These are phyloP conservation scores for Nicotiana tomentosiformis DNA, from an alignment of 257 asterid genomes.

Conservation along the genomic window DNA sequence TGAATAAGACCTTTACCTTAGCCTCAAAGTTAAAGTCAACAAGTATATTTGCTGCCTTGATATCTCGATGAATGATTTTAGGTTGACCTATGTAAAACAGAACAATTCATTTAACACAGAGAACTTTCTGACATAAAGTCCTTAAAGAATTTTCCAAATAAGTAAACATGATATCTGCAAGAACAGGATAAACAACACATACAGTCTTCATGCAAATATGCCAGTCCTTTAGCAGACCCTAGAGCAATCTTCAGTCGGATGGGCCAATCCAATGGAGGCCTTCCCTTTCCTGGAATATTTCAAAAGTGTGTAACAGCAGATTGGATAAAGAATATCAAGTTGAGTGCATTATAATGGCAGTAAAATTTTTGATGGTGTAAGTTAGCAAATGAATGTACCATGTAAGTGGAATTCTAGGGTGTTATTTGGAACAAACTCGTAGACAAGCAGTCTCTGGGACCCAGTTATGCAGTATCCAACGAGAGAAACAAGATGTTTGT, in stretches of 20 bases:
- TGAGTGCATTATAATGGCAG: neutral
- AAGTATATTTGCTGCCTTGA: constrained; percentile 81
- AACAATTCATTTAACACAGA: neutral
- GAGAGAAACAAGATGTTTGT: constrained; percentile 83
- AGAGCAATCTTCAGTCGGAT: constrained; percentile 38
- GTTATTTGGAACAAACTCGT: constrained; percentile 75
- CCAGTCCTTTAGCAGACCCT: constrained; percentile 51
- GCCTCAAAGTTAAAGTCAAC: constrained; percentile 74
- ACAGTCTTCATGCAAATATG: constrained; percentile 51
- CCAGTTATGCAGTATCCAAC: constrained; percentile 88
- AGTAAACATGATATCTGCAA: neutral
- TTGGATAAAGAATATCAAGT: neutral
- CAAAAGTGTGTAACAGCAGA: neutral
- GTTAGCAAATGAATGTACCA: constrained; percentile 32
- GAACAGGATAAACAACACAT: constrained; percentile 5
- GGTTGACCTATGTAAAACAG: constrained; percentile 63
- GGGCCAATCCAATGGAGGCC: constrained; percentile 35
- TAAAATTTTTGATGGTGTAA: neutral
- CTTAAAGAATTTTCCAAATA: neutral
- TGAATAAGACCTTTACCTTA: constrained; percentile 34
- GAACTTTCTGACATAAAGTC: neutral
- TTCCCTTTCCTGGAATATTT: constrained; percentile 32
- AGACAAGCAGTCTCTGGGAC: constrained; percentile 63
- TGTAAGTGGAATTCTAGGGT: constrained; percentile 76
- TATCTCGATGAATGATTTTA: constrained; percentile 81